Percentiles rank a stretch among this genome's conserved stretches.
These are phyloP conservation scores for Mortierella hygrophila DNA, from an alignment of 192 early-diverging fungal genomes.

Conservation along the genomic window DNA sequence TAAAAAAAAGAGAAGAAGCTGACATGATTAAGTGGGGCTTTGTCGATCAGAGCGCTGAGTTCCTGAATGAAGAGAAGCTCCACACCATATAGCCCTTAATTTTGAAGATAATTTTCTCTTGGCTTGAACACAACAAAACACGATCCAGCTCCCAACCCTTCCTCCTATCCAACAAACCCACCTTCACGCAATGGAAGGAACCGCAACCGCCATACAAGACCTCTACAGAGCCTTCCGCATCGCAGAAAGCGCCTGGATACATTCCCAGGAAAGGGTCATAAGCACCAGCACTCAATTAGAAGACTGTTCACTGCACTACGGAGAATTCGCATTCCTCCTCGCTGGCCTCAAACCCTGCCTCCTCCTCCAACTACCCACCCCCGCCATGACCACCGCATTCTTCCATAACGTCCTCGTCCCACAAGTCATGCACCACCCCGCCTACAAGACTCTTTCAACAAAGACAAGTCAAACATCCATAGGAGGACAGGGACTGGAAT, in stretches of 20 bases:
- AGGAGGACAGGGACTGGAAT: constrained; percentile 12
- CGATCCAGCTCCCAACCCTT: neutral
- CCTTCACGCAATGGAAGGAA: neutral
- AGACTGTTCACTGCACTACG: constrained; percentile 46
- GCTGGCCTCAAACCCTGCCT: constrained; percentile 45
- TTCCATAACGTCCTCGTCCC: constrained; percentile 21
- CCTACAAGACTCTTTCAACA: neutral
- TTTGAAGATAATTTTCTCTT: too few species aligned
- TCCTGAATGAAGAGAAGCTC: too few species aligned
- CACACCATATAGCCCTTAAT: too few species aligned
- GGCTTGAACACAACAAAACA: too few species aligned
- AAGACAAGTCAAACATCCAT: constrained; percentile 5
- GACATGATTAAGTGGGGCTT: too few species aligned
- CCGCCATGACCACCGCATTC: constrained; percentile 7
- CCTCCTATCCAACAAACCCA: neutral
- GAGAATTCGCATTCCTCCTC: constrained; percentile 39
- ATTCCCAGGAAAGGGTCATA: neutral
- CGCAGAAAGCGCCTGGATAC: constrained; percentile 33
- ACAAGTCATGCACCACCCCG: constrained; percentile 1
- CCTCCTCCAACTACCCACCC: constrained; percentile 34
- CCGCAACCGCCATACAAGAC: neutral
- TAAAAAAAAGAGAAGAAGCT: neutral
- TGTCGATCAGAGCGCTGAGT: too few species aligned
- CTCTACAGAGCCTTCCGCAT: neutral
- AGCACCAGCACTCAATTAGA: neutral